Percentiles rank a stretch among this genome's conserved stretches.
These are phyloP conservation scores for Halocafeteria seosinensis DNA, from an alignment of 108 stramenopile genomes.

Conservation along the genomic window DNA sequence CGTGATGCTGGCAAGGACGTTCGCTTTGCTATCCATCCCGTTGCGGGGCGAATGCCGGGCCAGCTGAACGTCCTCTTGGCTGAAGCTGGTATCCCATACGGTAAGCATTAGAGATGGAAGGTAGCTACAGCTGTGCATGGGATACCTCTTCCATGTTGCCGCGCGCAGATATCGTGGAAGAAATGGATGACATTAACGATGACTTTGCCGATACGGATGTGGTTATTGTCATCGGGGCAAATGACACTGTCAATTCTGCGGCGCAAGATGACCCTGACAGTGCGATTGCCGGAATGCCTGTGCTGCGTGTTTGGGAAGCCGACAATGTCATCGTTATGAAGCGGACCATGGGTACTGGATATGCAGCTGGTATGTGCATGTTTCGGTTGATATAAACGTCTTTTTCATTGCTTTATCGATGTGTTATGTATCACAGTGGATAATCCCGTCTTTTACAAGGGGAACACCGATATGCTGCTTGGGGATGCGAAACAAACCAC, in stretches of 20 bases:
- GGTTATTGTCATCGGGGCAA: conserved; percentile 84
- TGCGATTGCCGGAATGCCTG: conserved; percentile 84
- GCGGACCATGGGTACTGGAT: conserved; percentile 82
- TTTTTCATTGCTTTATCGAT: too few species aligned
- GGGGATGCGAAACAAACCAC: conserved; percentile 83
- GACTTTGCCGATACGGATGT: conserved; percentile 79
- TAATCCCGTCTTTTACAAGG: conserved; percentile 92
- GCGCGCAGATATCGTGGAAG: conserved; percentile 91
- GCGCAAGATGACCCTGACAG: conserved; percentile 92
- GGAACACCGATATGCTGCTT: conserved; percentile 90
- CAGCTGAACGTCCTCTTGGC: conserved; percentile 95
- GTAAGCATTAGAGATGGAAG: too few species aligned
- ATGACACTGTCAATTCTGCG: conserved; percentile 93
- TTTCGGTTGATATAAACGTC: too few species aligned
- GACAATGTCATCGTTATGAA: conserved; percentile 98
- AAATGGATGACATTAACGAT: conserved; percentile 83
- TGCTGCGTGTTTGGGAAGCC: conserved; percentile 84
- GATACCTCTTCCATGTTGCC: too few species aligned
- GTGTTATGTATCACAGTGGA: too few species aligned
- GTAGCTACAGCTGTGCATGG: too few species aligned
- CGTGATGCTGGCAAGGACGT: conserved; percentile 74
- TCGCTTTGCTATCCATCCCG: conserved; percentile 87
- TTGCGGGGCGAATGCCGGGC: conserved; percentile 97
- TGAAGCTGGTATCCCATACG: conserved; percentile 97
- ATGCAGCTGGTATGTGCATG: too few species aligned